These are phyloP conservation scores for Collybia sp. DNA, from an alignment of 768 basidiomycete species.

Conservation along the genomic window DNA sequence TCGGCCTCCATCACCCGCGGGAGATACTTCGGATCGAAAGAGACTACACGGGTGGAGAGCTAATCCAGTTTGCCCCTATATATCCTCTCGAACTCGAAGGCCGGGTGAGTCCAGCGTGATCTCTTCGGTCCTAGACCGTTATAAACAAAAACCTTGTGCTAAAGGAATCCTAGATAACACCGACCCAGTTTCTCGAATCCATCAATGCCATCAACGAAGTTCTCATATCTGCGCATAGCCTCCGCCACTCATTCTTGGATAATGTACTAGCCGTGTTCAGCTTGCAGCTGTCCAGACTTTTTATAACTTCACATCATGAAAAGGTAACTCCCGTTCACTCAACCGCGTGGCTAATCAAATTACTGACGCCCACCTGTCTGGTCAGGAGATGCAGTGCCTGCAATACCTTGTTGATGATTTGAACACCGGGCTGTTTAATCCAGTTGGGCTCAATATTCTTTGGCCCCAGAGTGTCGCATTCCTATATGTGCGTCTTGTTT, in stretches of 20 bases:
- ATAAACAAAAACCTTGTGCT: not conserved
- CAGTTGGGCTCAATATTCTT: conserved; percentile 80
- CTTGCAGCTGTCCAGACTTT: conserved; percentile 72
- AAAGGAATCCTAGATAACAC: conserved; percentile 61
- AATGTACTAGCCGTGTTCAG: conserved; percentile 77
- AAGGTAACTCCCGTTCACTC: conserved; percentile 42
- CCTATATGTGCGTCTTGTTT: conserved; percentile 70
- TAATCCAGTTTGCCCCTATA: conserved; percentile 83
- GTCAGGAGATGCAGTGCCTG: conserved; percentile 75
- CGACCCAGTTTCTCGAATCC: conserved; percentile 85
- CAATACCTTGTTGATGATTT: conserved; percentile 56
- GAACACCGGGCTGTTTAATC: conserved; percentile 77
- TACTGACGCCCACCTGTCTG: conserved; percentile 1
- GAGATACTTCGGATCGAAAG: conserved; percentile 90
- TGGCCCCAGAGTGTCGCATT: conserved; percentile 86
- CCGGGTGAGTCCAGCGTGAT: conserved; percentile 51
- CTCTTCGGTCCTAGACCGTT: no score
- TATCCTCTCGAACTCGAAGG: conserved; percentile 94
- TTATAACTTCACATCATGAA: conserved; percentile 74
- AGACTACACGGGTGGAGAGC: conserved; percentile 88
- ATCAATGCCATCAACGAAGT: conserved; percentile 89
- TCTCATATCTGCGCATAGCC: conserved; percentile 82
- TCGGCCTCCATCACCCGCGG: conserved; percentile 86
- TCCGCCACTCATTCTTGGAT: conserved; percentile 67
- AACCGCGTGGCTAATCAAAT: not conserved